phyloP scores from a whole-genome alignment of 179 eudicot genomes.

The Spergularia azorica region DNA sequence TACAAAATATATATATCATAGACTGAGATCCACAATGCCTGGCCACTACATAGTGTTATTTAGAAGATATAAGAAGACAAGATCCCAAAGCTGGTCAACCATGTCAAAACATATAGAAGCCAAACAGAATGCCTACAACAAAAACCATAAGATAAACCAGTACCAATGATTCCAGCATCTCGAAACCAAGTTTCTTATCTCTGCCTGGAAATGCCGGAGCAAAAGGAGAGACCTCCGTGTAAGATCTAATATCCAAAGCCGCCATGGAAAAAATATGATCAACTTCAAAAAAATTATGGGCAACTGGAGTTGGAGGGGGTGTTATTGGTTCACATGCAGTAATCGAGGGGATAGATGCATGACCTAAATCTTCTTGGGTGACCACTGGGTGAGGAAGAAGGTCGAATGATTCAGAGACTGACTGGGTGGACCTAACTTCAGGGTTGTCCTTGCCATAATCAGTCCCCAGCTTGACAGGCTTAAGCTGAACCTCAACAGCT shows the following conservation, averaged over 20 bases:
- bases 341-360: slow-evolving; percentile 1
- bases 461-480: slow-evolving; percentile 13
- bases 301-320: slow-evolving; percentile 25
- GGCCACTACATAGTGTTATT: neutral
- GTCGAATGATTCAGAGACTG: slow-evolving; percentile 4
- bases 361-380: slow-evolving; percentile 16
- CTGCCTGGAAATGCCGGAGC: slow-evolving; percentile 11
- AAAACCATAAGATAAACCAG: slow-evolving; percentile 3
- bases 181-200: neutral
- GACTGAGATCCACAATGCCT: no score
- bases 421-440: neutral
- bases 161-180: neutral
- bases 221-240: slow-evolving; percentile 5
- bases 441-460: slow-evolving; percentile 1
- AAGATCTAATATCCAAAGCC: neutral
- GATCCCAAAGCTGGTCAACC: no score
- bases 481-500: neutral
- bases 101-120: neutral
- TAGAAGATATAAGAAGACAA: no score
- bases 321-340: slow-evolving; percentile 16
- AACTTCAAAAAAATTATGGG: neutral
- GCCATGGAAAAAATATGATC: slow-evolving; percentile 13
- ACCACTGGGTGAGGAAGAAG: slow-evolving; percentile 11
- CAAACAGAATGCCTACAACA: neutral
- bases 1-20: no score